Percentiles rank a stretch among this genome's conserved stretches.
Conservation (phyloP, 108 stramenopile genomes). For the Pseudonitzschia delicatissima region DNA sequence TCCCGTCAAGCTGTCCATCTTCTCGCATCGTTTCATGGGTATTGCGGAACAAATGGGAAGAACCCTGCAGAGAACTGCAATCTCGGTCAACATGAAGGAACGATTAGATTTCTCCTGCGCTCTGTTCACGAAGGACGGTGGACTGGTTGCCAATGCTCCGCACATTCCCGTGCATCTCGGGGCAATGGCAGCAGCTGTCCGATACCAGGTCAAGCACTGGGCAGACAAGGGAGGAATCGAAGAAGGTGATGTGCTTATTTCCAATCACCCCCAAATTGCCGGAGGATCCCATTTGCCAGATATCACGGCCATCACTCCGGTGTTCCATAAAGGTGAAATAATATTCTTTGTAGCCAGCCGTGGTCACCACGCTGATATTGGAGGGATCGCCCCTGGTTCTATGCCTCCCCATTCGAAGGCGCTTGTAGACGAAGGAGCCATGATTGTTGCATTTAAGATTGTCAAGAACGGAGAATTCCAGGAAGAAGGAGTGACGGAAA, state of each 20-base stretch:
- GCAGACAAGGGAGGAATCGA: slow-evolving; percentile 75
- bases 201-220: slow-evolving; percentile 94
- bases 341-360: slow-evolving; percentile 96
- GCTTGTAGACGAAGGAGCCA: slow-evolving; percentile 95
- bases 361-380: slow-evolving; percentile 97
- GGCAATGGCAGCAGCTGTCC: slow-evolving; percentile 94
- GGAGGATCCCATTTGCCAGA: slow-evolving; percentile 94
- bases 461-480: slow-evolving; percentile 91
- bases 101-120: slow-evolving; percentile 98
- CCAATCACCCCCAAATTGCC: slow-evolving; percentile 97
- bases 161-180: slow-evolving; percentile 99
- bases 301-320: slow-evolving; percentile 98
- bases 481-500: slow-evolving; percentile 90
- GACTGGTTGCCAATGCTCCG: slow-evolving; percentile 97
- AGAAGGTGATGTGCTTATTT: slow-evolving; percentile 95
- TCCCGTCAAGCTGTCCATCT: slow-evolving; percentile 91
- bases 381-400: slow-evolving; percentile 88
- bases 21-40: slow-evolving; percentile 97
- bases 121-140: slow-evolving; percentile 92
- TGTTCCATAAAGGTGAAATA: slow-evolving; percentile 84
- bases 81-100: slow-evolving; percentile 99
- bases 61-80: slow-evolving; percentile 92
- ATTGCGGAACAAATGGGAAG: slow-evolving; percentile 99
- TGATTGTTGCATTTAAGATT: slow-evolving; percentile 96
- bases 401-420: slow-evolving; percentile 88